phyloP scores from a whole-genome alignment of 129 eudicot species.

The Logfia minima region DNA sequence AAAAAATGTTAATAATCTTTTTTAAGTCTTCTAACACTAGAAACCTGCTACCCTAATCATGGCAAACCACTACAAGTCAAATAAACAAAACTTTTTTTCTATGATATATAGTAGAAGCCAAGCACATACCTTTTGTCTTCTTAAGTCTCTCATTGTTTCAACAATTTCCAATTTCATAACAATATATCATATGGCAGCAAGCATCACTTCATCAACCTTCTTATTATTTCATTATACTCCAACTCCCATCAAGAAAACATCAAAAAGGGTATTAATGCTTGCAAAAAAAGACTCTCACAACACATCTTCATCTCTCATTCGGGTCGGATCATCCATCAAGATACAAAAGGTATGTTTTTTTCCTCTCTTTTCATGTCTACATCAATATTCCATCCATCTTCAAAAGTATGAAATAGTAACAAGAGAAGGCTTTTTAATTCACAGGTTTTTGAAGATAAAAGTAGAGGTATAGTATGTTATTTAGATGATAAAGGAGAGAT shows the following conservation, averaged over 20 bases:
- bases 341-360: conserved; percentile 34
- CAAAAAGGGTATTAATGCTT: conserved; percentile 33
- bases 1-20: too few relatives aligned
- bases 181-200: conserved; percentile 29
- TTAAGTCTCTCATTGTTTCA: conserved; percentile 16
- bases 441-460: conserved; percentile 71
- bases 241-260: conserved; percentile 35
- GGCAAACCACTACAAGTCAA: conserved; percentile 5
- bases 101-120: conserved; percentile 1
- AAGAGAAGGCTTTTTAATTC: neutral
- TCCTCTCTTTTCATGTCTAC: neutral
- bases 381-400: neutral
- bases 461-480: conserved; percentile 68
- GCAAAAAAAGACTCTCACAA: conserved; percentile 31
- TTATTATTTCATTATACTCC: conserved; percentile 20
- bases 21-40: neutral
- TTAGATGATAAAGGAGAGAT: conserved; percentile 73
- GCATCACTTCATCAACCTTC: conserved; percentile 30
- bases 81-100: neutral
- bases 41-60: neutral
- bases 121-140: conserved; percentile 26
- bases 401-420: neutral
- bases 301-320: conserved; percentile 39
- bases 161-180: neutral
- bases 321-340: conserved; percentile 49